Evolutionary conservation across 805 yeast species (phyloP), one percentile per base, ranked within the genome.

Genomic region (Groenewaldozyma tartarivorans): DNA sequence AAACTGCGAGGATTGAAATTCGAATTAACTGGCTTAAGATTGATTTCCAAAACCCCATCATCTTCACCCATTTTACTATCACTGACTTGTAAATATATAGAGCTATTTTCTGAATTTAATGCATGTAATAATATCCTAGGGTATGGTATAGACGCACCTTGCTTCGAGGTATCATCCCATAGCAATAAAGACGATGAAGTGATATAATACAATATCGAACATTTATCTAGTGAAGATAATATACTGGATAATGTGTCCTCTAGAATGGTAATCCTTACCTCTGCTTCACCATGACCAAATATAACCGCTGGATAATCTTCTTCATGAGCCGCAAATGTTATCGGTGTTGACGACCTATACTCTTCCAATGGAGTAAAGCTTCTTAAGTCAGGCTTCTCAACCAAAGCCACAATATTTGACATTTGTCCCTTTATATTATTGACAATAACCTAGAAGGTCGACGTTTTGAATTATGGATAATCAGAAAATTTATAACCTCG

Each of bases 111-210:
- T 20, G 30, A 33, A n/a, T 51, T 48, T 4, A 49, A 45, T 4
- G 58, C 61, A 38, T 56, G 58, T n/a, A 55, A 45, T 13, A 48
- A 39, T 4, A 57, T 43, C 20, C 45, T 45, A 5, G 35, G 49
- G 33, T 53, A 52, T n/a, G 48, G 45, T 11, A 57, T 42, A 6
- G 44, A 20, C 16, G 44, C 15, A 4, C 60, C 61, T 4, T 19
- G 32, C 9, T 20, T 18, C 3, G 17, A 4, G 9, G 41, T 42
- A 4, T 48, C 35, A 16, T 41, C 5, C 62, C 63, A 57, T 18
- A 57, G 18, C 15, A 45, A 37, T 20, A 60, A 33, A 5, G 50
- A 54, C 22, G 54, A 45, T 6, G 58, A 50, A 2, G 58, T 43
- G 13, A 24, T 24, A 24, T 24, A 24, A 24, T 24, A 24, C 29